These are phyloP conservation scores for Penicillium sp. DNA, from an alignment of 2,329 filamentous ascomycete species.

Conservation along the genomic window DNA sequence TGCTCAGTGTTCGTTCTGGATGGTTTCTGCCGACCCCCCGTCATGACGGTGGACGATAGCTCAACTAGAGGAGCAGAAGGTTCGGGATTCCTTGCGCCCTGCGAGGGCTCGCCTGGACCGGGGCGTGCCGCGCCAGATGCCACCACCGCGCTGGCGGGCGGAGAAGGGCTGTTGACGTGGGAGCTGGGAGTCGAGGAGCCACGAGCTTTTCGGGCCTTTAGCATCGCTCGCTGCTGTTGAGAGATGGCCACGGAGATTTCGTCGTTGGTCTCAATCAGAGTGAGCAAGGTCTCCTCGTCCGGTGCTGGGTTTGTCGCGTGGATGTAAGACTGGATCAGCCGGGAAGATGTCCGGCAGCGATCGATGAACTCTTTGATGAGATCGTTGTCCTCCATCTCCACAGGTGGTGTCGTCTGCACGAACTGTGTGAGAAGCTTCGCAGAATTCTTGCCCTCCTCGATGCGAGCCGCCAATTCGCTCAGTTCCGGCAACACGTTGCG, in stretches of 20 bases:
- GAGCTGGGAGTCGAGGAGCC: constrained; percentile 20
- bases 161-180: constrained; percentile 17
- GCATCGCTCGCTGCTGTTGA: constrained; percentile 76
- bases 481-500: constrained; percentile 59
- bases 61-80: background rate
- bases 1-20: constrained; percentile 11
- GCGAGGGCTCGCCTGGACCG: background rate
- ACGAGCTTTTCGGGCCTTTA: constrained; percentile 52
- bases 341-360: constrained; percentile 75
- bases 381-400: constrained; percentile 77
- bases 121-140: constrained; percentile 18
- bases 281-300: constrained; percentile 91
- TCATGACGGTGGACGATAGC: constrained; percentile 4
- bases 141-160: constrained; percentile 15
- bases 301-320: constrained; percentile 71
- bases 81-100: background rate
- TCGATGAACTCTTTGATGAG: constrained; percentile 88
- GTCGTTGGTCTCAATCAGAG: constrained; percentile 90
- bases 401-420: constrained; percentile 75
- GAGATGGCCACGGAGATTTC: constrained; percentile 78
- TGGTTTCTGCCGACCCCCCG: constrained; percentile 16
- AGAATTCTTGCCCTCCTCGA: constrained; percentile 87
- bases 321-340: constrained; percentile 84
- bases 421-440: constrained; percentile 91
- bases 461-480: constrained; percentile 72